These are phyloP conservation scores for Sporothrix pallida DNA, from an alignment of 2,329 filamentous ascomycete genomes.

Conservation along the genomic window DNA sequence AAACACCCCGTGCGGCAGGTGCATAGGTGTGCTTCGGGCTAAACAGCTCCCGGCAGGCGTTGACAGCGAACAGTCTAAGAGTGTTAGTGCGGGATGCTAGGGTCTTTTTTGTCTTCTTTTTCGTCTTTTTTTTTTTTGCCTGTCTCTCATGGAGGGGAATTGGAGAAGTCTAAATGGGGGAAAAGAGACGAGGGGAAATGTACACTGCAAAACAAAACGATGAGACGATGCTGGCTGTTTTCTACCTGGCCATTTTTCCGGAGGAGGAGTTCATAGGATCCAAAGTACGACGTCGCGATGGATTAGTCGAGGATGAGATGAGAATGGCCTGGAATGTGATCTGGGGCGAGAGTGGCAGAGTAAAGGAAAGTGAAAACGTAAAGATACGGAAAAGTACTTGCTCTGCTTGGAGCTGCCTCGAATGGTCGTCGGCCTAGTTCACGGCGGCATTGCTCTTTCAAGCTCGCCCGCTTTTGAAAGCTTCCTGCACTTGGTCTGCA, in stretches of 20 bases:
- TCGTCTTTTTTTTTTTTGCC: too few relatives aligned
- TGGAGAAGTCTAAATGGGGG: neutral
- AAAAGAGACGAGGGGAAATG: neutral
- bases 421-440: neutral
- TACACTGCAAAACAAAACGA: neutral
- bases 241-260: neutral
- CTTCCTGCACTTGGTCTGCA: neutral
- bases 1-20: neutral
- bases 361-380: neutral
- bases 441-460: slow-evolving; percentile 14
- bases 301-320: neutral
- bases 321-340: neutral
- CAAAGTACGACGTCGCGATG: slow-evolving; percentile 3
- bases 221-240: neutral
- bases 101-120: neutral
- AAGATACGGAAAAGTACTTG: neutral
- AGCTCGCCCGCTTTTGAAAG: slow-evolving; percentile 4
- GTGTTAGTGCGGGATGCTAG: slow-evolving; percentile 1
- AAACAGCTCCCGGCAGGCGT: slow-evolving; percentile 28
- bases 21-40: slow-evolving; percentile 22
- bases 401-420: neutral
- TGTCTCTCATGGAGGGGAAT: neutral
- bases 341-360: neutral
- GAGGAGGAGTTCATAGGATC: neutral
- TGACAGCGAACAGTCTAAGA: neutral